Evolutionary conservation across 2,329 filamentous ascomycete genomes (phyloP).

Genomic region (Diaporthe batatas): DNA sequence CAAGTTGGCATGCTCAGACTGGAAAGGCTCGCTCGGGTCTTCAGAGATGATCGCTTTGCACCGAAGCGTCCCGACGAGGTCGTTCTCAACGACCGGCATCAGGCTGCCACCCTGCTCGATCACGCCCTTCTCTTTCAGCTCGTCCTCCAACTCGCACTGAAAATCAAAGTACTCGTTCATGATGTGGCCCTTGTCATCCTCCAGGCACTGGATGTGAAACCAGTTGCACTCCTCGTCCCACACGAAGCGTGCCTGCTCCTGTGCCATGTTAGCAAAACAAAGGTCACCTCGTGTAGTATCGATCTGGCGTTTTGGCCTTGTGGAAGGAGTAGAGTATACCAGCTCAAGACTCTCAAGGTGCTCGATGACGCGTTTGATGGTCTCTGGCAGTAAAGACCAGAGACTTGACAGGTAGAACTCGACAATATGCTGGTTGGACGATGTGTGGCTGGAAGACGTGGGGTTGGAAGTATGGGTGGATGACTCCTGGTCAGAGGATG

Average conservation of each 20-base stretch:
- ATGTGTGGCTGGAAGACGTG: neutral
- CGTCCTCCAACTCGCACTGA: conserved; percentile 23
- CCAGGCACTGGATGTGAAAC: conserved; percentile 35
- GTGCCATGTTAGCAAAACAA: neutral
- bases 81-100: neutral
- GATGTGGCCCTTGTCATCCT: conserved; percentile 26
- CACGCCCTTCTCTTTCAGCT: conserved; percentile 53
- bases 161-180: conserved; percentile 21
- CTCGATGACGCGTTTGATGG: conserved; percentile 44
- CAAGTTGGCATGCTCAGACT: neutral
- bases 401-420: conserved; percentile 48
- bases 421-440: neutral
- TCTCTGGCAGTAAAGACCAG: conserved; percentile 47
- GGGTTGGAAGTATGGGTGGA: too few species aligned
- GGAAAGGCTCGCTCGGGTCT: neutral
- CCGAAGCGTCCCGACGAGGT: neutral
- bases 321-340: conserved; percentile 35
- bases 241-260: conserved; percentile 44
- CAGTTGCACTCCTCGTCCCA: conserved; percentile 44
- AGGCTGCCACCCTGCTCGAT: conserved; percentile 6
- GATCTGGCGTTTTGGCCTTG: neutral
- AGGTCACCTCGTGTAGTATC: neutral
- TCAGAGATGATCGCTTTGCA: neutral
- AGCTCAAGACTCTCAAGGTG: conserved; percentile 40
- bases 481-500: too few species aligned